Evolutionary conservation across 495 filamentous ascomycete species (phyloP).

Genomic region (Physcia stellaris): DNA sequence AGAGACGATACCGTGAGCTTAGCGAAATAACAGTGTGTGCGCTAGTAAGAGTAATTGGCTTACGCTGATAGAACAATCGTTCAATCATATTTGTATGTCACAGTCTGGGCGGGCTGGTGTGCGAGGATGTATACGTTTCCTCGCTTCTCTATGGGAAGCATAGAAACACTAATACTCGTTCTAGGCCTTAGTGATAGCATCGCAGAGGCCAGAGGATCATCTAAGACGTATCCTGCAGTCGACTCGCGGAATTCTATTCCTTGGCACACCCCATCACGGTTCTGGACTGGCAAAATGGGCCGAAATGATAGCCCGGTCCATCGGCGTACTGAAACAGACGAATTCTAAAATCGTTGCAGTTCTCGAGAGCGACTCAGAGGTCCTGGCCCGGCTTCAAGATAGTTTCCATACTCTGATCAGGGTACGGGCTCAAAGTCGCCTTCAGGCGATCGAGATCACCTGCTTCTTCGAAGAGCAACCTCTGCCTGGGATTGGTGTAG

Average conservation of each 20-base stretch:
- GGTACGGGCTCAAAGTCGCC: too few relatives aligned
- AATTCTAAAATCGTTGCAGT: background rate
- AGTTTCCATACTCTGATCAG: too few relatives aligned
- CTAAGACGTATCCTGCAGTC: background rate
- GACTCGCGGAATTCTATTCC: background rate
- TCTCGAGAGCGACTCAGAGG: too few relatives aligned
- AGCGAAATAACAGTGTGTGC: background rate
- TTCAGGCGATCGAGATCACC: too few relatives aligned
- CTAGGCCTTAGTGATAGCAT: constrained; percentile 30
- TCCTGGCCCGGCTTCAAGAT: too few relatives aligned
- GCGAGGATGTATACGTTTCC: constrained; percentile 40
- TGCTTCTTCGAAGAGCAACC: too few relatives aligned
- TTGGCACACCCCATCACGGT: constrained; percentile 1
- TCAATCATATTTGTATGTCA: constrained; percentile 4
- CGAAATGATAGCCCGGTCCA: background rate
- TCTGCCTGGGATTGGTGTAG: too few relatives aligned
- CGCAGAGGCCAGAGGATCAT: constrained; percentile 37
- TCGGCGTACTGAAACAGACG: background rate
- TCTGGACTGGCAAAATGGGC: background rate
- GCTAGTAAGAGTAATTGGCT: background rate
- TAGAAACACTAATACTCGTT: too few relatives aligned
- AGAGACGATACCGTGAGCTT: constrained; percentile 11
- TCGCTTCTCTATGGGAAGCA: too few relatives aligned
- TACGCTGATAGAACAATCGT: constrained; percentile 7
- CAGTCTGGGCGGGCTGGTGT: background rate